Evolutionary conservation across 2,329 filamentous ascomycete species (phyloP), one percentile per base, ranked within the genome.

Genomic region (Metarhizium sp.): DNA sequence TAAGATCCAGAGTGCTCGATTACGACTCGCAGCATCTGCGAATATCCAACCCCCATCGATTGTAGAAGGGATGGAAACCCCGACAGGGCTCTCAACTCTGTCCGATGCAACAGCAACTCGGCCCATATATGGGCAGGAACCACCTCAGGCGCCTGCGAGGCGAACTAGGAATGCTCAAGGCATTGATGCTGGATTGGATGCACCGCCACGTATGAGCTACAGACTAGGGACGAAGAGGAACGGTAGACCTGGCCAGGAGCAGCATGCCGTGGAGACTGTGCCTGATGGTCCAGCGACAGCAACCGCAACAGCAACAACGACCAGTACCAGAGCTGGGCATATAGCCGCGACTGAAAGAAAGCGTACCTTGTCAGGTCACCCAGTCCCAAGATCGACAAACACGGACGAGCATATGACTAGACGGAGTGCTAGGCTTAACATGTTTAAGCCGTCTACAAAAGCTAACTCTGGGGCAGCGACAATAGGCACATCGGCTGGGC

Each of bases 361-460:
- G 73, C 84, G 92, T 62, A 96, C 91, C 1, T 82, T 95, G n/a
- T 96, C 92, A 45, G 92, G 92, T 4, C 90, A 95, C 62, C 80
- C 79, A 14, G 81, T 80, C 51, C 80, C 75, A 67, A 61, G 71
- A 61, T 78, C 74, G 53, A 63, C 68, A 49, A 81, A 80, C 53
- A 69, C 71, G 4, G 79, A 85, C 58, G 87, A 90, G 62, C 80
- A 81, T 45, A 78, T 60, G 8, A 71, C 79, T 60, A 78, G 88
- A 63, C 79, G 88, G 62, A 92, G 88, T 64, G 85, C 86, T 20
- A 80, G 88, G 57, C 76, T 92, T 46, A 82, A 82, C 64, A 77
- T 80, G 62, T 86, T 89, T 63, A 86, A 86, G 58, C 81, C 88
- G 52, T 84, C 87, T 1, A 78, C 84, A 47, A 88, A 86, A 63